Conservation (phyloP, 495 filamentous ascomycete genomes). For the Cryomyces antarcticus region DNA sequence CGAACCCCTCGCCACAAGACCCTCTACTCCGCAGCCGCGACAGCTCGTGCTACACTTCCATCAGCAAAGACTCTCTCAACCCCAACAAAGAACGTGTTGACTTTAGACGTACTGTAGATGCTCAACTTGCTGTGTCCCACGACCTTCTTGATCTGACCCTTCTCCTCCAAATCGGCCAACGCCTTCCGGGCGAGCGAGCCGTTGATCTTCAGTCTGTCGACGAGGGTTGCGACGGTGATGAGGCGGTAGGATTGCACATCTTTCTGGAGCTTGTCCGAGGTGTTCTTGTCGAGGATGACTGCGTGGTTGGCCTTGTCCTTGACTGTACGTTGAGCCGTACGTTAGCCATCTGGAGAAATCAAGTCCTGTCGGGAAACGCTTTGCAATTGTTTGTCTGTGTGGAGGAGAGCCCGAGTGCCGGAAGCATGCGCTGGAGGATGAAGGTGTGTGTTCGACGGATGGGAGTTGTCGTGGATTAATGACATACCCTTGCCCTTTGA, state of each 20-base stretch:
- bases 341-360: conserved; percentile 10
- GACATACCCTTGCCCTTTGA: conserved; percentile 92
- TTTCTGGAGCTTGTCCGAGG: conserved; percentile 69
- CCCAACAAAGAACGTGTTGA: too few species aligned
- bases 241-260: conserved; percentile 99
- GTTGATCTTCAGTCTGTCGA: conserved; percentile 99
- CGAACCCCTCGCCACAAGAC: too few species aligned
- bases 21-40: too few species aligned
- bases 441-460: too few species aligned
- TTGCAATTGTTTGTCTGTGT: conserved; percentile 11
- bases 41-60: too few species aligned
- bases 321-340: conserved; percentile 36
- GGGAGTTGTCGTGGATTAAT: background rate
- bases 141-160: conserved; percentile 95
- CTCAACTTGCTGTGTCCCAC: conserved; percentile 89
- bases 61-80: too few species aligned
- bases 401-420: conserved; percentile 7
- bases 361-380: conserved; percentile 2
- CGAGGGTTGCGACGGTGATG: conserved; percentile 93
- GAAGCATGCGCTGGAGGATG: background rate
- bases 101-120: conserved; percentile 74
- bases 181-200: conserved; percentile 81
- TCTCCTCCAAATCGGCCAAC: conserved; percentile 87
- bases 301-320: conserved; percentile 99
- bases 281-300: conserved; percentile 52